phyloP scores from a whole-genome alignment of 1,284 basidiomycete species.

The Fomitopsis schrenkii region DNA sequence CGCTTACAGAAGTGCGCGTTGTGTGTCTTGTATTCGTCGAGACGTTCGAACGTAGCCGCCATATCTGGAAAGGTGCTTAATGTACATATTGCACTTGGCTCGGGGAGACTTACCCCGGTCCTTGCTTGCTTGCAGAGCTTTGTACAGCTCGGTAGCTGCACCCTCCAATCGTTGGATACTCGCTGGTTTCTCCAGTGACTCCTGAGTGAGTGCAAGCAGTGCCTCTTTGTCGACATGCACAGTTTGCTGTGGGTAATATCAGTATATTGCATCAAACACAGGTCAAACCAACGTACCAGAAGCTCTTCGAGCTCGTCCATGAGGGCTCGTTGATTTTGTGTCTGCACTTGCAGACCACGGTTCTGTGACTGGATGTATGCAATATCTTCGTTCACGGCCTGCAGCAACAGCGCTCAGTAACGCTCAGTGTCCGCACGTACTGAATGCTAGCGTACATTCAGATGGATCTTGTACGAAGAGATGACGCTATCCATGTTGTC shows the following conservation, averaged over 20 bases:
- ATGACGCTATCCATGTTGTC: constrained; percentile 85
- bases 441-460: constrained; percentile 61
- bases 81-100: neutral
- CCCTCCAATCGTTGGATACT: constrained; percentile 80
- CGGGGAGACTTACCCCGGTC: constrained; percentile 60
- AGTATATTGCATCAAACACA: neutral
- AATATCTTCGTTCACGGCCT: constrained; percentile 95
- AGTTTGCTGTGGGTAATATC: constrained; percentile 61
- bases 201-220: constrained; percentile 77
- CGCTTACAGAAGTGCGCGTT: constrained; percentile 91
- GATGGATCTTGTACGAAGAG: constrained; percentile 89
- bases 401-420: constrained; percentile 9
- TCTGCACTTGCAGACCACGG: constrained; percentile 95
- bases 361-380: constrained; percentile 95
- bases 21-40: constrained; percentile 86
- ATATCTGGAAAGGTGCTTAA: constrained; percentile 55
- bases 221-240: constrained; percentile 85
- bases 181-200: constrained; percentile 73
- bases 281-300: constrained; percentile 46
- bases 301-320: constrained; percentile 82
- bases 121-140: constrained; percentile 87
- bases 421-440: too few species aligned
- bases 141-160: constrained; percentile 89
- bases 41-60: constrained; percentile 89
- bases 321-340: constrained; percentile 88